Percentiles rank a stretch among this genome's conserved stretches.
Evolutionary conservation across 768 basidiomycete species (phyloP).

Genomic region (Chlorophyllum brunneum): DNA sequence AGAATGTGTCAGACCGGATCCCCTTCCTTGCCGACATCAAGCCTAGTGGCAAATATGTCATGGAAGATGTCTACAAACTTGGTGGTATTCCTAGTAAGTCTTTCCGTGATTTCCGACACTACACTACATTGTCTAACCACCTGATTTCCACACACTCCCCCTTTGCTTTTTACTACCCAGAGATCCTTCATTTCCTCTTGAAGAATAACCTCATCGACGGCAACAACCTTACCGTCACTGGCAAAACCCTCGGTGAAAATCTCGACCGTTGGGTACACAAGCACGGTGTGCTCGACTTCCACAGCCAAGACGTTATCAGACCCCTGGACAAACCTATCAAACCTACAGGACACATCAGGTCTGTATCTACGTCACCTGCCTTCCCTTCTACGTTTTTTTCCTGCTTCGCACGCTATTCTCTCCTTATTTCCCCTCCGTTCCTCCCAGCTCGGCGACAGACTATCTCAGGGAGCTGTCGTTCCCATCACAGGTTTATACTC

Average conservation of each 20-base stretch:
- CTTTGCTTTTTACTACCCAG: constrained; percentile 36
- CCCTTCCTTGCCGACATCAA: constrained; percentile 97
- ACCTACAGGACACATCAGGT: constrained; percentile 86
- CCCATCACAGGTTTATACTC: not conserved
- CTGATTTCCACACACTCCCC: not conserved
- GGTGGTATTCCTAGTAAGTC: constrained; percentile 92
- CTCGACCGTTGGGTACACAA: constrained; percentile 84
- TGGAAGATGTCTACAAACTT: constrained; percentile 95
- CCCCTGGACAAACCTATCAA: constrained; percentile 89
- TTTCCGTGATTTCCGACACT: too few relatives aligned
- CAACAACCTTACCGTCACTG: constrained; percentile 87
- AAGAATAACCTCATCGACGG: constrained; percentile 90
- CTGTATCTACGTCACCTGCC: constrained; percentile 16
- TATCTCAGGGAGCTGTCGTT: not conserved
- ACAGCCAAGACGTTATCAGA: constrained; percentile 79
- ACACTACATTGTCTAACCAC: not conserved
- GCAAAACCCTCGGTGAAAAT: constrained; percentile 87
- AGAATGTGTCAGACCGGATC: constrained; percentile 83
- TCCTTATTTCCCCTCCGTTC: not conserved
- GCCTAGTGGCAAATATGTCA: constrained; percentile 97
- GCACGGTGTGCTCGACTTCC: constrained; percentile 67
- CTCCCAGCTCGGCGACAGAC: not conserved
- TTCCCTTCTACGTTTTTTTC: too few relatives aligned
- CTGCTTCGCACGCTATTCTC: constrained; percentile 3
- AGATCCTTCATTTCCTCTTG: constrained; percentile 80